These are phyloP conservation scores for Groenewaldozyma auringiensis DNA, from an alignment of 1,139 yeast genomes.

Conservation along the genomic window DNA sequence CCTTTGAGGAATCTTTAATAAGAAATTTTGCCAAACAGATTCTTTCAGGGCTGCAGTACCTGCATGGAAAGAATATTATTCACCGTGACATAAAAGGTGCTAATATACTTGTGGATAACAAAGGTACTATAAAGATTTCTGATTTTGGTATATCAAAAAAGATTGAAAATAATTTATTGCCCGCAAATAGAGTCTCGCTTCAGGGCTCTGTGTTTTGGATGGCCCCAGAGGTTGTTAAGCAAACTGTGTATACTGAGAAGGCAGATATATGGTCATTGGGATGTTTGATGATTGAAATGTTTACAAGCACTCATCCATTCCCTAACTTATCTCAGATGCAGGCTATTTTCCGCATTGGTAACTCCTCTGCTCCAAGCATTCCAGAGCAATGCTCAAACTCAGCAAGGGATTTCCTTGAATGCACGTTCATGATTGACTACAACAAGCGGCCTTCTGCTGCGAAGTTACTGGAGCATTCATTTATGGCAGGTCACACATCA, in stretches of 20 bases:
- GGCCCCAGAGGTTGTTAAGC: slow-evolving; percentile 97
- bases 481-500: slow-evolving; percentile 10
- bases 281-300: slow-evolving; percentile 86
- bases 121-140: slow-evolving; percentile 85
- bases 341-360: slow-evolving; percentile 88
- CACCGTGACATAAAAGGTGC: slow-evolving; percentile 95
- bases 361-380: slow-evolving; percentile 63
- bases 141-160: slow-evolving; percentile 92
- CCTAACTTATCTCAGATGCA: slow-evolving; percentile 95
- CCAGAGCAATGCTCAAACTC: slow-evolving; percentile 71
- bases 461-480: slow-evolving; percentile 56
- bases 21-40: slow-evolving; percentile 80
- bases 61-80: slow-evolving; percentile 75
- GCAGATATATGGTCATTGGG: slow-evolving; percentile 97
- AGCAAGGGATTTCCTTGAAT: slow-evolving; percentile 56
- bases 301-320: slow-evolving; percentile 89
- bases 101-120: slow-evolving; percentile 78
- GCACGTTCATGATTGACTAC: slow-evolving; percentile 70
- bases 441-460: slow-evolving; percentile 66
- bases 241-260: slow-evolving; percentile 77
- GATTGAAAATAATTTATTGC: slow-evolving; percentile 36
- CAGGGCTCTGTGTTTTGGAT: slow-evolving; percentile 97
- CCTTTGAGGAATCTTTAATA: slow-evolving; percentile 84
- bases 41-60: slow-evolving; percentile 67
- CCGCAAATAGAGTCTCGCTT: slow-evolving; percentile 64